A percentile compares a stretch with the other conserved stretches of the same genome.
phyloP scores from a whole-genome alignment of 257 asterid genomes.

The Craterostigma plantagineum region DNA sequence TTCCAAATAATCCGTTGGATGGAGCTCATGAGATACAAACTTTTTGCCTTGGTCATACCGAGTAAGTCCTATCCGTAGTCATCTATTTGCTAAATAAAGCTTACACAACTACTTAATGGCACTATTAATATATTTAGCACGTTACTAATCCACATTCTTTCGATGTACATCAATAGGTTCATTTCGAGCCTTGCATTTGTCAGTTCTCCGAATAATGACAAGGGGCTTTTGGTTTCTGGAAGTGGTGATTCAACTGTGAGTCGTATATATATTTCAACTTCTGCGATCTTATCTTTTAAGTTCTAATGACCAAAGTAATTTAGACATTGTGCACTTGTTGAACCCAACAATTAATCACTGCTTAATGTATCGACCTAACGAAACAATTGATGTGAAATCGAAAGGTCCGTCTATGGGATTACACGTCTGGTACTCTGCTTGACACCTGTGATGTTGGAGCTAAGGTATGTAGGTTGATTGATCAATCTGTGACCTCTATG shows the following conservation, averaged over 20 bases:
- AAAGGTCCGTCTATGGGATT: slow-evolving; percentile 94
- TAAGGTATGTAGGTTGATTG: slow-evolving; percentile 41
- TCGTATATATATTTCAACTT: slow-evolving; percentile 8
- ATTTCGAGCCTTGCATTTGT: slow-evolving; percentile 70
- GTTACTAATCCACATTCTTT: no score
- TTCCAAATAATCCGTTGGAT: slow-evolving; percentile 50
- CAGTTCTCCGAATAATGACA: slow-evolving; percentile 23
- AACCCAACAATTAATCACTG: no score
- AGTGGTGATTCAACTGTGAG: slow-evolving; percentile 98
- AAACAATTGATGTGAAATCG: slow-evolving; percentile 1
- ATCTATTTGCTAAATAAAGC: background rate
- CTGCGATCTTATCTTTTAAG: background rate
- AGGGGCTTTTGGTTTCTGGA: slow-evolving; percentile 61
- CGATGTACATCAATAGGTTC: slow-evolving; percentile 35
- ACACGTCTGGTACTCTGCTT: slow-evolving; percentile 60
- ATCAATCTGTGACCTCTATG: background rate
- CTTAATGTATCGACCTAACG: no score
- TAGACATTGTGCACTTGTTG: no score
- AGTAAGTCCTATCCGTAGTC: slow-evolving; percentile 26
- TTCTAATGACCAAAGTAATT: background rate
- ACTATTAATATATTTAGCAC: no score
- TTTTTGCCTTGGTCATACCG: slow-evolving; percentile 92
- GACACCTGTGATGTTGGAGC: slow-evolving; percentile 62
- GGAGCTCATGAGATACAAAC: slow-evolving; percentile 86
- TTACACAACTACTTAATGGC: background rate